Evolutionary conservation across 345 rosid genomes (phyloP), one percentile per base, ranked within the genome.

Genomic region (Citrus trifoliata): DNA sequence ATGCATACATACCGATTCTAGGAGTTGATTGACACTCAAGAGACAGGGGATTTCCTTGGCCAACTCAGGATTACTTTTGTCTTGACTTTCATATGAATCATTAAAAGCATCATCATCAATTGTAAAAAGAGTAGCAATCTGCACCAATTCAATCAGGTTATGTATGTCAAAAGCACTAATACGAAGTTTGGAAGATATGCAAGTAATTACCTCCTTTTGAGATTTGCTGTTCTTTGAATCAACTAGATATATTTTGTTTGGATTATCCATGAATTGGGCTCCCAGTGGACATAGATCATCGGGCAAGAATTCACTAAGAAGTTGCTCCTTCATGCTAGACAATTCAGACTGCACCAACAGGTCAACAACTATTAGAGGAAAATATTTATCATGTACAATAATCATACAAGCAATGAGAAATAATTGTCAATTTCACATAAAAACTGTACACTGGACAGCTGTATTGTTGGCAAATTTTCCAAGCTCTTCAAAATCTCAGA

Each of bases 271-370:
- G 74, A 85, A 82, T 70, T 85, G 91, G 81, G 89, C 79, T 82
- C 96, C 98, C 73, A 94, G 74, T 35, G 89, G 97, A 85, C 94
- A 94, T 66, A 85, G 88, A 75, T 94, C 99, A 81, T 94, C 98
- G 2, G 98, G 98, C 76, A 89, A 70, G 82, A 96, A 96, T 76
- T 96, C 95, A 24, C 55, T 83, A 42, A 91, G 88, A 73, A 96
- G 87, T 80, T 90, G 90, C 77, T 89, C 91, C 80, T 74, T 79
- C 77, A 84, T 76, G 75, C 75, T 75, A 51, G 92, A 87, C 82
- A 88, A 72, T 71, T 88, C 92, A 79, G 89, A 62, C 99, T 96
- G 88, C 84, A 75, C 16, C 79, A 70, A 85, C n/a, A 81, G 33
- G 67, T 65, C 71, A 77, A 71, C 67, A 78, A 46, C 61, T 42